Base-by-base conservation (phyloP, 495 filamentous ascomycete species). In the Halenospora varia region DNA sequence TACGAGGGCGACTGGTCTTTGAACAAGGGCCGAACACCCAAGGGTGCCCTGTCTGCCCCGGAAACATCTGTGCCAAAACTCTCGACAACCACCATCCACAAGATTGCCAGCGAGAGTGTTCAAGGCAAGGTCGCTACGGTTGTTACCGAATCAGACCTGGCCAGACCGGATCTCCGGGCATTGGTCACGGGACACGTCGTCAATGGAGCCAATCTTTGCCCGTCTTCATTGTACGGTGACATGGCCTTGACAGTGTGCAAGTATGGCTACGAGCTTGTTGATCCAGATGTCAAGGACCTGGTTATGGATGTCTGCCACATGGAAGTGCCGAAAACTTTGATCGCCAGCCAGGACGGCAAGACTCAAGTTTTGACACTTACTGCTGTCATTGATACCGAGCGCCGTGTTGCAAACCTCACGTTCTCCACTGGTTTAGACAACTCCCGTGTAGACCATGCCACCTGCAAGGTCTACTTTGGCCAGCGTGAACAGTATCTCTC, bases 191-290 rank as follows among this genome's bases (percentile, higher is more conserved):
- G 88, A n/a, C 88, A 93, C 67, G 71, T 82, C 52, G 87, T 90
- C 61, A 90, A 93, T 63, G 77, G 63, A 15, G 67, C 73, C 19
- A 61, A 68, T 1, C 68, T 82, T 10, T 80, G 75, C 39, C 76
- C 77, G 2, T 78, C 76, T 25, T 82, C 85, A 1, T 70, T 92
- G 1, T 91, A 90, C 57, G 88, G 83, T 23, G 89, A 93, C 68
- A 89, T 90, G 74, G 87, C 87, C 11, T 78, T 89, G 57, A 91
- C 88, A 0, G 70, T 89, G 41, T 84, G 77, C 57, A 80, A 90
- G 23, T 90, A 89, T 60, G 72, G 85, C 23, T 80, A 87, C 51
- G 78, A 82, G 55, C 73, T 82, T 41, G 68, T 82, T 51, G 76
- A 79, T 26, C 80, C 81, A 1, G 76, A 80, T 9, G 65, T 68